phyloP scores from a whole-genome alignment of 73 alveolate species.

The Urostyla sp. region DNA sequence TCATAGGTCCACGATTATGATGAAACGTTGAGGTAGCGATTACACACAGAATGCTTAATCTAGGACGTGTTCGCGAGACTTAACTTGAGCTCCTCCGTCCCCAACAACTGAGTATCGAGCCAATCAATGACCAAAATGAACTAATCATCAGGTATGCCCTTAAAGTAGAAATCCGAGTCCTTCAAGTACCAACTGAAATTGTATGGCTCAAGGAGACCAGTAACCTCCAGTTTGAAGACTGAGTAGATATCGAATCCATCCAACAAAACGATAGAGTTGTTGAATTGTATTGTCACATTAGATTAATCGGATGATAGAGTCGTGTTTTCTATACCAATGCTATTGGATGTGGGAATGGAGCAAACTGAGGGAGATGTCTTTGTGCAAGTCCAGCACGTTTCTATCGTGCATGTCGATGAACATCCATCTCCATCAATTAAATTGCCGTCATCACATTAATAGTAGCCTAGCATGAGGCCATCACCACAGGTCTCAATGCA shows the following conservation, averaged over 20 bases:
- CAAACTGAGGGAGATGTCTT: slow-evolving; percentile 30
- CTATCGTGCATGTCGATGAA: slow-evolving; percentile 3
- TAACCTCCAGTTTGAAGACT: slow-evolving; percentile 3
- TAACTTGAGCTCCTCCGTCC: slow-evolving; percentile 23
- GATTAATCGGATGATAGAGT: slow-evolving; percentile 32
- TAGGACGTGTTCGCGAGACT: slow-evolving; percentile 18
- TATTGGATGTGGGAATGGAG: slow-evolving; percentile 7
- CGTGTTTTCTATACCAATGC: slow-evolving; percentile 26
- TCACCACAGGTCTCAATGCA: slow-evolving; percentile 59
- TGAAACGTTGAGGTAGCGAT: background rate
- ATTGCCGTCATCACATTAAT: slow-evolving; percentile 50
- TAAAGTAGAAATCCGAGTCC: slow-evolving; percentile 18
- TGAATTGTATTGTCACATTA: slow-evolving; percentile 31
- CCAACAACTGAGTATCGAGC: slow-evolving; percentile 28
- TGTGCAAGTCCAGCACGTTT: slow-evolving; percentile 43
- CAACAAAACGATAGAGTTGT: slow-evolving; percentile 33
- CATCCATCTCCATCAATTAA: slow-evolving; percentile 32
- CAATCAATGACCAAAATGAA: slow-evolving; percentile 15
- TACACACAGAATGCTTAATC: slow-evolving; percentile 25
- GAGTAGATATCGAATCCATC: slow-evolving; percentile 32
- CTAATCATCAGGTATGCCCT: background rate
- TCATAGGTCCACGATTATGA: no score
- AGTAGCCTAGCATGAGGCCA: slow-evolving; percentile 43
- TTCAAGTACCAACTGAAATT: slow-evolving; percentile 38
- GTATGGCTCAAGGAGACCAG: slow-evolving; percentile 34